Evolutionary conservation across 352 stramenopile genomes (phyloP).

Genomic region (Phytopythium oedochilum): DNA sequence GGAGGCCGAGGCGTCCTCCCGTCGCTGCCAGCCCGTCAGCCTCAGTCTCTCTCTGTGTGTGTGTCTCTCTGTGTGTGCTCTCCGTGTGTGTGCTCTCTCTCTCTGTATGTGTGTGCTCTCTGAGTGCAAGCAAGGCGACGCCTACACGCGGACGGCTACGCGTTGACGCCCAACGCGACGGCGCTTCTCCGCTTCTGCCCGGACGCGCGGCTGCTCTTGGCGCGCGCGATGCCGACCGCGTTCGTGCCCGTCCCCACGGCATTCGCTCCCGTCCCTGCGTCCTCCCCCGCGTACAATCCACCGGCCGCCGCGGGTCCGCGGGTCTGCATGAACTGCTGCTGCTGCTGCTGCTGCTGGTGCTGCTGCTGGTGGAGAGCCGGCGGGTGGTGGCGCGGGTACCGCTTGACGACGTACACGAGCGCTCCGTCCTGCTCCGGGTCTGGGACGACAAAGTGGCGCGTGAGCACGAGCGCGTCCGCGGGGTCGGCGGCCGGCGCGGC

Average conservation of each 20-base stretch:
- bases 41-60: neutral
- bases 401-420: conserved; percentile 78
- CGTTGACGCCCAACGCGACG: conserved; percentile 79
- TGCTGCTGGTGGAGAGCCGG: no score
- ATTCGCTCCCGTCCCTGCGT: no score
- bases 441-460: conserved; percentile 64
- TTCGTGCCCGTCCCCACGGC: no score
- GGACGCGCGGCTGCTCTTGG: conserved; percentile 47
- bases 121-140: no score
- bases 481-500: conserved; percentile 25
- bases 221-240: conserved; percentile 51
- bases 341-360: conserved; percentile 16
- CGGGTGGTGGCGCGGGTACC: conserved; percentile 28
- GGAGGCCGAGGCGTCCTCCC: neutral
- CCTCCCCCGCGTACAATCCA: no score
- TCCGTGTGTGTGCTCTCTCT: no score
- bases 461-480: conserved; percentile 26
- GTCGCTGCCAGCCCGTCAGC: no score
- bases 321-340: neutral
- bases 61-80: neutral
- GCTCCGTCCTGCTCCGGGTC: conserved; percentile 59
- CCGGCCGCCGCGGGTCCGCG: conserved; percentile 14
- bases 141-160: no score
- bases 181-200: conserved; percentile 77
- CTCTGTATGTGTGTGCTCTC: no score